Base-by-base conservation (phyloP, 768 basidiomycete genomes). In the Sarcodon aspratus region DNA sequence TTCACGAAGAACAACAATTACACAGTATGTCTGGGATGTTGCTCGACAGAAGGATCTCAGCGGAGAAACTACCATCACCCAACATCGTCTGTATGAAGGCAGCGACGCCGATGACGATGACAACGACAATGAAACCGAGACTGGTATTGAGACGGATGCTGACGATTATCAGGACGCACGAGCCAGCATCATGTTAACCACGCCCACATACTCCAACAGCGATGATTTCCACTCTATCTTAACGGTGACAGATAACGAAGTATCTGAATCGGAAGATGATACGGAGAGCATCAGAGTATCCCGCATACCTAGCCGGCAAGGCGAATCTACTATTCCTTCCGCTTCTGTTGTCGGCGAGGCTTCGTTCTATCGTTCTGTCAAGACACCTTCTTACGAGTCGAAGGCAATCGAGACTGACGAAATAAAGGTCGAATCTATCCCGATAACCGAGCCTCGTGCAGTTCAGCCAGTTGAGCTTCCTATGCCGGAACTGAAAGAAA, bases 271-370 rank as follows among this genome's bases (percentile, higher is more conserved):
- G 31, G 77, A 76, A 46, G 77, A 80, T 50, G 72, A 75, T 50
- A 76, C 72, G n/a, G 82, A 82, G 64, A 91, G 88, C 50, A 78
- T 91, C 68, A 86, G 78, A 61, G 82, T 75, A 0, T 83, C 82
- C 6, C 65, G 68, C 38, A 56, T 79, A 8, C 54, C 60, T 7
- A 59, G 56, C 51, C 53, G 57, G 33, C 55, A 49, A 11, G 58
- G 53, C 35, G 31, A 54, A 47, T 58, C 63, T 7, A 66, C 66
- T 7, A 59, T 59, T 35, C 48, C 63, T n/a, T 61, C 50, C 21
- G 51, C 54, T 34, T 43, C 56, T 45, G n/a, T 48, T 18, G 33
- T 33, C 37, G 9, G 38, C 48, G 18, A 53, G 49, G 45, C 53
- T 9, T 61, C 65, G 21, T 27, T 27, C 21, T 27, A 27, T 27